phyloP scores from a whole-genome alignment of 306 rosid genomes.

The Boehmeria nivea region DNA sequence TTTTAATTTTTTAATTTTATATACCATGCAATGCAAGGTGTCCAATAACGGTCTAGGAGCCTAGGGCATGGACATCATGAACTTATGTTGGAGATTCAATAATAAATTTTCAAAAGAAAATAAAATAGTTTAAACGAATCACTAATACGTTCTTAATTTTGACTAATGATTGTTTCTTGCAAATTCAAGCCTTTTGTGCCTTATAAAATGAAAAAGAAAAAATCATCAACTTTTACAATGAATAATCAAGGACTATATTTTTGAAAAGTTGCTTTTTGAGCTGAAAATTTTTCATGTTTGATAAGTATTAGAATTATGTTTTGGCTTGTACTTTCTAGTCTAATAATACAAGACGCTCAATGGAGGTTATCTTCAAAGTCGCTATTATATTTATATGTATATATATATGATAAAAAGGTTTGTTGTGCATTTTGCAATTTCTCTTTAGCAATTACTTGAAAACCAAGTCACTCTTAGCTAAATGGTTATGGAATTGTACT shows the following conservation, averaged over 20 bases:
- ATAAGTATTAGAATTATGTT: not conserved
- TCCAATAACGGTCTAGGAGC: conserved; percentile 3
- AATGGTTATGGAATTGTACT: not conserved
- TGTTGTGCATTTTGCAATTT: not conserved
- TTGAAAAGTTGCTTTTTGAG: conserved; percentile 2
- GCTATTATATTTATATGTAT: too few relatives aligned
- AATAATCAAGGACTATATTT: not conserved
- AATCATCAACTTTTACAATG: conserved; percentile 4
- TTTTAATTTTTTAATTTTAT: too few relatives aligned
- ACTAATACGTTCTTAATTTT: not conserved
- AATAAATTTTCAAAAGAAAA: not conserved
- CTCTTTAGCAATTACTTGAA: not conserved
- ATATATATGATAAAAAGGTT: not conserved
- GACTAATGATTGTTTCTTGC: conserved; percentile 5
- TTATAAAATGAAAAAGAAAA: not conserved
- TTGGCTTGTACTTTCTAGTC: not conserved
- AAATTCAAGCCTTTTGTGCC: not conserved
- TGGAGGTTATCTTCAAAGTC: not conserved
- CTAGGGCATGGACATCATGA: not conserved
- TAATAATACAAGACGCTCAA: not conserved
- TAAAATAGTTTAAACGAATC: not conserved
- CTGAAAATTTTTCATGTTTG: not conserved
- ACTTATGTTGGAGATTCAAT: not conserved
- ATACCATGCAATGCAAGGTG: not conserved
- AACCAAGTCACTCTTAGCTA: not conserved